A percentile compares a stretch with the other conserved stretches of the same genome.
These are phyloP conservation scores for Neltuma alba DNA, from an alignment of 306 rosid species.

Conservation along the genomic window DNA sequence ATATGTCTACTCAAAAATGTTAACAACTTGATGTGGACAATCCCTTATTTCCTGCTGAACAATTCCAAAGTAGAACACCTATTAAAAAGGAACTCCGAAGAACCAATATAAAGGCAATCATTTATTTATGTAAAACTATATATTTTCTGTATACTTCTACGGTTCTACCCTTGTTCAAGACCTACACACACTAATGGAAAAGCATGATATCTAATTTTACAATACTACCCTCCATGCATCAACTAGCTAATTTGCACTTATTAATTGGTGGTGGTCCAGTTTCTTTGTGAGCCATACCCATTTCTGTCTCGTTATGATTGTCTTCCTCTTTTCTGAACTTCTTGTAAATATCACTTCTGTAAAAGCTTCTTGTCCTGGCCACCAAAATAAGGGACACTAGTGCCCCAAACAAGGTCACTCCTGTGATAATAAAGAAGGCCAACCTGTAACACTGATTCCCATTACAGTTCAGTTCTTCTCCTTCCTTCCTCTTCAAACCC, in stretches of 20 bases:
- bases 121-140: not conserved
- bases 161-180: not conserved
- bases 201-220: not conserved
- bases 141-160: too few relatives aligned
- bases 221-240: not conserved
- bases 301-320: slow-evolving; percentile 22
- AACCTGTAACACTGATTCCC: slow-evolving; percentile 46
- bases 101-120: too few relatives aligned
- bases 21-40: too few relatives aligned
- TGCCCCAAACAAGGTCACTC: slow-evolving; percentile 46
- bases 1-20: too few relatives aligned
- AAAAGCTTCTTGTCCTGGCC: slow-evolving; percentile 51
- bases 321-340: slow-evolving; percentile 45
- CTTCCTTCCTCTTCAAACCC: slow-evolving; percentile 38
- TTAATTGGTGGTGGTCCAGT: slow-evolving; percentile 22
- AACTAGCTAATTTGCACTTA: not conserved
- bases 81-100: too few relatives aligned
- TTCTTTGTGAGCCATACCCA: slow-evolving; percentile 17
- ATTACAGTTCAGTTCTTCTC: slow-evolving; percentile 51
- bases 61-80: too few relatives aligned
- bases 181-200: not conserved
- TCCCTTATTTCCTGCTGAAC: too few relatives aligned
- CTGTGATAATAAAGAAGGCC: slow-evolving; percentile 54
- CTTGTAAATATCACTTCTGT: slow-evolving; percentile 52
- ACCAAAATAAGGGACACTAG: slow-evolving; percentile 52